These are phyloP conservation scores for Trematosphaeria pertusa DNA, from an alignment of 2,329 filamentous ascomycete species.

Conservation along the genomic window DNA sequence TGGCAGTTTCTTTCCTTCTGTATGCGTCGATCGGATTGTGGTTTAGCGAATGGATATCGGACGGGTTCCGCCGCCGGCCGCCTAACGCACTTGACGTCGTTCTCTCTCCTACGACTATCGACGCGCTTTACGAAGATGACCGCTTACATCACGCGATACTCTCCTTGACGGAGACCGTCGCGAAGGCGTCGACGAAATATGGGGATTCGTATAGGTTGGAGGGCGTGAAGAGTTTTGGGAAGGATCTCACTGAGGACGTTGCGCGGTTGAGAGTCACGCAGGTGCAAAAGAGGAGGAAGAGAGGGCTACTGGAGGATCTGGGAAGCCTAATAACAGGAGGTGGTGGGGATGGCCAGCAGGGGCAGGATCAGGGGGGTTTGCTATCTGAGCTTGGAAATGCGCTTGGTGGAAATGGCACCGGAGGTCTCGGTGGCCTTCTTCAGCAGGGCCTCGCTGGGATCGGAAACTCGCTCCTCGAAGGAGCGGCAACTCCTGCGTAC, in stretches of 20 bases:
- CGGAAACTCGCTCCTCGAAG: slow-evolving; percentile 16
- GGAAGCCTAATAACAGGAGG: slow-evolving; percentile 10
- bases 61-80: slow-evolving; percentile 2
- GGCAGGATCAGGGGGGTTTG: slow-evolving; percentile 1
- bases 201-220: slow-evolving; percentile 22
- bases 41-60: slow-evolving; percentile 17
- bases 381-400: slow-evolving; percentile 6
- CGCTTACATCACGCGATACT: slow-evolving; percentile 30
- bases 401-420: slow-evolving; percentile 16
- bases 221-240: slow-evolving; percentile 23
- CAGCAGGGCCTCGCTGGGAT: slow-evolving; percentile 15
- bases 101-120: slow-evolving; percentile 29
- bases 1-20: slow-evolving; percentile 22
- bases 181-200: slow-evolving; percentile 25
- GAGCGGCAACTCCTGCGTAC: slow-evolving; percentile 32
- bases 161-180: slow-evolving; percentile 28
- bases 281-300: slow-evolving; percentile 10
- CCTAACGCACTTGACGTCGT: slow-evolving; percentile 16
- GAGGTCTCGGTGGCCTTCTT: slow-evolving; percentile 19
- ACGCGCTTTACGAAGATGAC: slow-evolving; percentile 31
- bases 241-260: slow-evolving; percentile 24
- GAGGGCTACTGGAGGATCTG: slow-evolving; percentile 19
- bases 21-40: slow-evolving; percentile 23
- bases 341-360: not conserved
- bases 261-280: not conserved